phyloP scores from a whole-genome alignment of 2,329 filamentous ascomycete species.

The Talaromyces sp. region DNA sequence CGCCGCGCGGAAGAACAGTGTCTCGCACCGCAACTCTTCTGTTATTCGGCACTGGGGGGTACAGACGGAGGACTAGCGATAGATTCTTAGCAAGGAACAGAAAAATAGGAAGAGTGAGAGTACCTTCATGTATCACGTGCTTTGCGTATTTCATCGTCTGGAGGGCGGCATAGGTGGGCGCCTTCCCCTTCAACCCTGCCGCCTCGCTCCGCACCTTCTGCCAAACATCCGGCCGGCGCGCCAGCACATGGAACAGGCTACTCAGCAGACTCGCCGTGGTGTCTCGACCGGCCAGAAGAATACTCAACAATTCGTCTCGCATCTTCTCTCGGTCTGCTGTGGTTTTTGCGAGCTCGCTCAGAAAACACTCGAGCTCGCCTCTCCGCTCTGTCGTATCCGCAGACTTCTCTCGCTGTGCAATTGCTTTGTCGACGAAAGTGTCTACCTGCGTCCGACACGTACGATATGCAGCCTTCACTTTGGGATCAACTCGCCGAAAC shows the following conservation, averaged over 20 bases:
- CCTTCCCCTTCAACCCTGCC: neutral
- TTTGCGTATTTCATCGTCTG: neutral
- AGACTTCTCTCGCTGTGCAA: too few species aligned
- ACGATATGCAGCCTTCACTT: too few species aligned
- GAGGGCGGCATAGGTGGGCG: neutral
- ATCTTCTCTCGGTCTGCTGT: conserved; percentile 44
- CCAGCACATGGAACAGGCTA: conserved; percentile 36
- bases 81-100: too few species aligned
- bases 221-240: conserved; percentile 19
- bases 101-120: too few species aligned
- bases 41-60: conserved; percentile 32
- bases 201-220: neutral
- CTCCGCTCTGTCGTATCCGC: conserved; percentile 42
- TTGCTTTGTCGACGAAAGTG: too few species aligned
- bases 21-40: conserved; percentile 19
- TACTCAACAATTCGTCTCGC: conserved; percentile 46
- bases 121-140: too few species aligned
- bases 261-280: conserved; percentile 39
- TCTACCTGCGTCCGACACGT: too few species aligned
- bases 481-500: too few species aligned
- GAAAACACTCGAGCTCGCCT: conserved; percentile 26
- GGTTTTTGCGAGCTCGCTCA: conserved; percentile 41
- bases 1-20: conserved; percentile 36
- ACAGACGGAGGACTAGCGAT: conserved; percentile 13
- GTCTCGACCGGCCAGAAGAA: conserved; percentile 50